Evolutionary conservation across 108 stramenopile genomes (phyloP).

Genomic region (Stephanodiscus triporus): DNA sequence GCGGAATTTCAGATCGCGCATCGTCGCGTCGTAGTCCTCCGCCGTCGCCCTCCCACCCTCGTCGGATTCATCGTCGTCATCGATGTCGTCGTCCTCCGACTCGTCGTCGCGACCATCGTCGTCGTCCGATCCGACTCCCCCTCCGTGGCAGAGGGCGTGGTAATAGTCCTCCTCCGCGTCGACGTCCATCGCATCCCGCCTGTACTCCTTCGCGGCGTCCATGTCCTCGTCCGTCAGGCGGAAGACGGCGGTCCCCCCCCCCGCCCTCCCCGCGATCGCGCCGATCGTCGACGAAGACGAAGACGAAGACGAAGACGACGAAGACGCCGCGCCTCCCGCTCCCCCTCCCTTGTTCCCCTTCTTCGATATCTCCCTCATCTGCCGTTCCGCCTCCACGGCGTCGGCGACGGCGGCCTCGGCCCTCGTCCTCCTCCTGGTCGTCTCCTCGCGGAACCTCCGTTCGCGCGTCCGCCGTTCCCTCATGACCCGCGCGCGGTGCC

Average conservation of each 20-base stretch:
- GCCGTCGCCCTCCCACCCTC: constrained; percentile 67
- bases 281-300: background rate
- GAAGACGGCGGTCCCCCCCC: background rate
- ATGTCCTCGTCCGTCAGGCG: constrained; percentile 22
- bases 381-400: constrained; percentile 3
- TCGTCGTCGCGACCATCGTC: constrained; percentile 42
- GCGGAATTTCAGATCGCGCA: constrained; percentile 57
- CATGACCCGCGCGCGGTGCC: constrained; percentile 46
- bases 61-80: constrained; percentile 34
- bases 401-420: constrained; percentile 22
- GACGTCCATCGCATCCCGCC: constrained; percentile 44
- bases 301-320: background rate
- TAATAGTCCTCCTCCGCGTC: constrained; percentile 76
- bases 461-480: constrained; percentile 52
- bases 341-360: constrained; percentile 34
- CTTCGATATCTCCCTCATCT: constrained; percentile 23
- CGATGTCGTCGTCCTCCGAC: constrained; percentile 7
- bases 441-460: constrained; percentile 54
- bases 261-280: constrained; percentile 16
- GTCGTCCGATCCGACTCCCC: constrained; percentile 8
- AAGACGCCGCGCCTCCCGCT: background rate
- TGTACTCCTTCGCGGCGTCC: constrained; percentile 34
- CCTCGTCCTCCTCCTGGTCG: constrained; percentile 41
- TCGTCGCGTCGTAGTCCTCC: constrained; percentile 44
- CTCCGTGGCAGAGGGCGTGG: constrained; percentile 71